Conservation (phyloP, 768 basidiomycete genomes). For the Russula abietina region DNA sequence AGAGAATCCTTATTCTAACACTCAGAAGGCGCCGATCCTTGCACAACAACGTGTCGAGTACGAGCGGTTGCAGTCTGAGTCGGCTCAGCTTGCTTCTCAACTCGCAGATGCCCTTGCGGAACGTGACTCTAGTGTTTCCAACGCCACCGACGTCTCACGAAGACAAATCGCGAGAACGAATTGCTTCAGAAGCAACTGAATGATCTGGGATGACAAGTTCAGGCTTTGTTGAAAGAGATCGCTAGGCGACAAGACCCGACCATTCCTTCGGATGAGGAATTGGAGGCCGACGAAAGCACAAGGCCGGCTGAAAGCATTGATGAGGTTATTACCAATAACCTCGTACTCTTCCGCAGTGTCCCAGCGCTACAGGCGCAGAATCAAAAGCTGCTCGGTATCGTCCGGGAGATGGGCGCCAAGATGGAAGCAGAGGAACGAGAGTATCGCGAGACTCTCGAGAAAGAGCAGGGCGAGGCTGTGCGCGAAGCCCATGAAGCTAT, state of each 20-base stretch:
- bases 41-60: slow-evolving; percentile 88
- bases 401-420: slow-evolving; percentile 74
- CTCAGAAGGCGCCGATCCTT: slow-evolving; percentile 72
- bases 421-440: slow-evolving; percentile 83
- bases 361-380: slow-evolving; percentile 88
- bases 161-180: slow-evolving; percentile 23
- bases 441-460: slow-evolving; percentile 56
- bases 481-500: no score
- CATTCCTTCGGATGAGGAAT: slow-evolving; percentile 64
- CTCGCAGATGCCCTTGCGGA: slow-evolving; percentile 69
- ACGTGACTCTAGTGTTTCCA: slow-evolving; percentile 56
- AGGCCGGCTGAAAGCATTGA: slow-evolving; percentile 55
- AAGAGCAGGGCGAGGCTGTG: no score
- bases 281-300: slow-evolving; percentile 40
- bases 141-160: slow-evolving; percentile 43
- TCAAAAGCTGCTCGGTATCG: slow-evolving; percentile 77
- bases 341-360: slow-evolving; percentile 89
- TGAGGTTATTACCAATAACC: slow-evolving; percentile 77
- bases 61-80: slow-evolving; percentile 73
- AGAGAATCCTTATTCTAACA: neutral
- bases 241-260: no score
- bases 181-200: slow-evolving; percentile 24
- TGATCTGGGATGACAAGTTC: slow-evolving; percentile 54
- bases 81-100: slow-evolving; percentile 72
- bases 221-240: slow-evolving; percentile 68